Percentiles rank a stretch among this genome's conserved stretches.
Conservation (phyloP, 2,329 filamentous ascomycete genomes). For the Curvularia sp. region DNA sequence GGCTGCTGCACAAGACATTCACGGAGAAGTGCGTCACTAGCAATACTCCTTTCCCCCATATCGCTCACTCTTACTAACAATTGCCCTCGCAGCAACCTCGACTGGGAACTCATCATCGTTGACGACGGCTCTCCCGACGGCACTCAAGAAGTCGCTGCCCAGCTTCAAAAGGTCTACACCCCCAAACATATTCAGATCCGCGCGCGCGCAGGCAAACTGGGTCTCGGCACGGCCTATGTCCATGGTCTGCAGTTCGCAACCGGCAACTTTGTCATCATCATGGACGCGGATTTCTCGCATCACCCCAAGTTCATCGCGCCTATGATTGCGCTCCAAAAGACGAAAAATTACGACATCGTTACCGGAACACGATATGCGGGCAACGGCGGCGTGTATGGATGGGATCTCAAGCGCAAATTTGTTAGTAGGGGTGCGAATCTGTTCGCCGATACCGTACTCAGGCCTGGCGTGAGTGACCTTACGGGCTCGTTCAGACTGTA, state of each 20-base stretch:
- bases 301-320: conserved; percentile 98
- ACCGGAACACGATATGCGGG: conserved; percentile 94
- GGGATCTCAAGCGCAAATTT: conserved; percentile 84
- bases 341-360: conserved; percentile 89
- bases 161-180: conserved; percentile 86
- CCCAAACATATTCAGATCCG: conserved; percentile 80
- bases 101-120: conserved; percentile 98
- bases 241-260: conserved; percentile 89
- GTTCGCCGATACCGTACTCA: conserved; percentile 91
- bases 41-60: conserved; percentile 4
- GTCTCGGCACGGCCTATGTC: conserved; percentile 95
- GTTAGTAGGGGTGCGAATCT: conserved; percentile 89
- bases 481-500: conserved; percentile 95
- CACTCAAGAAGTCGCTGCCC: conserved; percentile 86
- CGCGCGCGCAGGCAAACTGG: conserved; percentile 90
- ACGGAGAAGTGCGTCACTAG: conserved; percentile 74
- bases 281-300: conserved; percentile 99
- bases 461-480: conserved; percentile 92
- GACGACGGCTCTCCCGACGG: conserved; percentile 98
- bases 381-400: conserved; percentile 86
- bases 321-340: conserved; percentile 85
- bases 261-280: conserved; percentile 98
- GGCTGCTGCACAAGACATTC: conserved; percentile 92
- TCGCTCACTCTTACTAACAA: conserved; percentile 4
- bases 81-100: conserved; percentile 70